Conservation (phyloP, 2,329 filamentous ascomycete genomes). For the Pseudogymnoascus verrucosus region DNA sequence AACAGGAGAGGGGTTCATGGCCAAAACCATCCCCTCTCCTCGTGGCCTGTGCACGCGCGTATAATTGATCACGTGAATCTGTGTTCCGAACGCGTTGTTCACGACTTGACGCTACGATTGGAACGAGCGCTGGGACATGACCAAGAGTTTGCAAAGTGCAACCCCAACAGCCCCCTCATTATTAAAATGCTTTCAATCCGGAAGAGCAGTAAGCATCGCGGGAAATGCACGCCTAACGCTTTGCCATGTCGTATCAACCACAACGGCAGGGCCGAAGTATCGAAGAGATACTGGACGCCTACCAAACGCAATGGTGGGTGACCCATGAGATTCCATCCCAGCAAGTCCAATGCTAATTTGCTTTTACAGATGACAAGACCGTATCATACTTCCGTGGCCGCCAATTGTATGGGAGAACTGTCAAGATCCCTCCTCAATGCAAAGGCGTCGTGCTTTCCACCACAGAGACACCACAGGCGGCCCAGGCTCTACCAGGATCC, state of each 20-base stretch:
- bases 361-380: constrained; percentile 38
- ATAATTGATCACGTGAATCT: not conserved
- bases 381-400: constrained; percentile 71
- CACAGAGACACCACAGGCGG: constrained; percentile 31
- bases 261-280: constrained; percentile 59
- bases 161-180: not conserved
- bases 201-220: constrained; percentile 20
- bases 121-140: not conserved
- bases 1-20: not conserved
- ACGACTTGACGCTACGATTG: not conserved
- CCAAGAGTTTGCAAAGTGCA: not conserved
- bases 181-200: constrained; percentile 23
- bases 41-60: not conserved
- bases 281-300: constrained; percentile 64
- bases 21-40: not conserved
- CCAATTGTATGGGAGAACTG: constrained; percentile 60
- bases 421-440: constrained; percentile 65
- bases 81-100: not conserved
- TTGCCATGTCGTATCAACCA: constrained; percentile 76
- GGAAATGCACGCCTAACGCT: constrained; percentile 47
- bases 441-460: constrained; percentile 53
- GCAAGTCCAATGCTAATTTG: constrained; percentile 8
- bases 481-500: constrained; percentile 27
- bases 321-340: constrained; percentile 23
- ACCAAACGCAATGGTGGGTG: constrained; percentile 35